These are phyloP conservation scores for Lasiosphaeriaceae sp. DNA, from an alignment of 495 filamentous ascomycete genomes.

Conservation along the genomic window DNA sequence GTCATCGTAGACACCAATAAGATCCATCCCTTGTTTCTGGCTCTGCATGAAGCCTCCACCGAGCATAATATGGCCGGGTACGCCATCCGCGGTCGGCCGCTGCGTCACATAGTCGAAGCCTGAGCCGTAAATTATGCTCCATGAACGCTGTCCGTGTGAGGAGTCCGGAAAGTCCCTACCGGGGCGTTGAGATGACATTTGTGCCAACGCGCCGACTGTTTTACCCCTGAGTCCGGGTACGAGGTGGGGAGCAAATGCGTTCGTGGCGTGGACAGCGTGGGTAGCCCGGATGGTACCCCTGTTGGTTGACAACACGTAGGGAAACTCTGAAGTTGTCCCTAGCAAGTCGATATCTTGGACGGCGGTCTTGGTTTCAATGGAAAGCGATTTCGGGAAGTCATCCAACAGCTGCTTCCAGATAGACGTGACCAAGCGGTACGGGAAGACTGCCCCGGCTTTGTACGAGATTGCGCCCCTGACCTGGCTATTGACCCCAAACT, in stretches of 20 bases:
- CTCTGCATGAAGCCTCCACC: neutral
- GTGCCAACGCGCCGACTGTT: neutral
- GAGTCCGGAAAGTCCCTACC: neutral
- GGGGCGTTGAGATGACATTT: neutral
- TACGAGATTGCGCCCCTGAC: neutral
- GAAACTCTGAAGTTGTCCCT: neutral
- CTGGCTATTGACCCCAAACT: neutral
- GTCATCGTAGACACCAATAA: neutral
- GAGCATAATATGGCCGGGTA: neutral
- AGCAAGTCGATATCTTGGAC: neutral
- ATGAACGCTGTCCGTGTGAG: neutral
- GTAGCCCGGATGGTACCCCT: neutral
- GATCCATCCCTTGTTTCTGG: neutral
- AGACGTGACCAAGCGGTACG: neutral
- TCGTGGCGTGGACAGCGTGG: neutral
- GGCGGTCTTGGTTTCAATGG: neutral
- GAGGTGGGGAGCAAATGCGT: neutral
- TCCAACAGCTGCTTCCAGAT: neutral
- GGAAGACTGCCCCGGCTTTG: neutral
- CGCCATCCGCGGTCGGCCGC: neutral
- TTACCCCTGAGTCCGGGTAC: neutral
- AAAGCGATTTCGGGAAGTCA: neutral
- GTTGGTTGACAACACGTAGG: neutral
- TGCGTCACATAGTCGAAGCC: neutral
- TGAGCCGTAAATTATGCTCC: neutral